Evolutionary conservation across 208 protist genomes (phyloP).

Genomic region (Acanthamoeba triangularis): DNA sequence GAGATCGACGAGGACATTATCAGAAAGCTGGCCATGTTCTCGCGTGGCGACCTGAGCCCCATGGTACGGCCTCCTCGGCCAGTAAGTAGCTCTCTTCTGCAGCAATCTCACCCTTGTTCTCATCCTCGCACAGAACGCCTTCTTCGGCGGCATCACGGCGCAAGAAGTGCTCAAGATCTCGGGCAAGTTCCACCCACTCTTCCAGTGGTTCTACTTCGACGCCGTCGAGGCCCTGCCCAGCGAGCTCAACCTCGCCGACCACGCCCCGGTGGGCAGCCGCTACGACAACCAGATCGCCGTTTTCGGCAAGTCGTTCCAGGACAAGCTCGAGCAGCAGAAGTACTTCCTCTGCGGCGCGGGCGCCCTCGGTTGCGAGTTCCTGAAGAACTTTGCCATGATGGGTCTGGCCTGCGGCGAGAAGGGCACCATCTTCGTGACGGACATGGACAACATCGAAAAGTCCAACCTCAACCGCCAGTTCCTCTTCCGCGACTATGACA

Average conservation of each 20-base stretch:
- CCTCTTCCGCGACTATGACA: slow-evolving; percentile 95
- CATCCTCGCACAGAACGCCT: slow-evolving; percentile 87
- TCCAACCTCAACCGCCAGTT: slow-evolving; percentile 99
- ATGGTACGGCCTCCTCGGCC: slow-evolving; percentile 59
- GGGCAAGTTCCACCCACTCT: slow-evolving; percentile 98
- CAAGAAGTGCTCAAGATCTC: slow-evolving; percentile 97
- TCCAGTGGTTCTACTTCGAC: slow-evolving; percentile 96
- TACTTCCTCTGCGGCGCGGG: slow-evolving; percentile 93
- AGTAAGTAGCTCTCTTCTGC: too few relatives aligned
- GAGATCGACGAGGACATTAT: slow-evolving; percentile 86
- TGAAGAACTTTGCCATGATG: slow-evolving; percentile 96
- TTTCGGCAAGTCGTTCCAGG: slow-evolving; percentile 96
- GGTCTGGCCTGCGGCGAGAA: slow-evolving; percentile 91
- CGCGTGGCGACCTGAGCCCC: slow-evolving; percentile 84
- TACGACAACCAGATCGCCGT: slow-evolving; percentile 97
- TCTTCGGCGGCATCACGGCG: slow-evolving; percentile 93
- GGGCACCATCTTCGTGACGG: slow-evolving; percentile 96
- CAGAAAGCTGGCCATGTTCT: slow-evolving; percentile 79
- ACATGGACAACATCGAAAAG: slow-evolving; percentile 99
- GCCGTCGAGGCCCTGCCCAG: slow-evolving; percentile 92
- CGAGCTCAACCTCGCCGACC: slow-evolving; percentile 91
- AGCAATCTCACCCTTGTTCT: slow-evolving; percentile 88
- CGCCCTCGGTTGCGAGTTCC: slow-evolving; percentile 83
- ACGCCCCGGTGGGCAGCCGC: slow-evolving; percentile 93
- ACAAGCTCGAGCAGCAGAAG: slow-evolving; percentile 92